phyloP scores from a whole-genome alignment of 306 rosid genomes.

The Fragaria vesca region DNA sequence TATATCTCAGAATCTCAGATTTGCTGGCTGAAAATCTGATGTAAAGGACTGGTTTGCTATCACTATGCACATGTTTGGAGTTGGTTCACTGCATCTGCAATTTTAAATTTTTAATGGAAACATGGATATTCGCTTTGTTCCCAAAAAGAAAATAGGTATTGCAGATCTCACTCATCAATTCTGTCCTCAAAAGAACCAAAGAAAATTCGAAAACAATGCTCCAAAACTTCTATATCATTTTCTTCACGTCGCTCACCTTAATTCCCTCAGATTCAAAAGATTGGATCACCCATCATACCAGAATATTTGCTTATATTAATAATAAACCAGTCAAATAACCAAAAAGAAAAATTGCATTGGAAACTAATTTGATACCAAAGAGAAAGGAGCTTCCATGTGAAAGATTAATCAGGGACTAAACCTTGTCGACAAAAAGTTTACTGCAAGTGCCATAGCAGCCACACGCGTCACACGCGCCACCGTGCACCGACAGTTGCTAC shows the following conservation, averaged over 20 bases:
- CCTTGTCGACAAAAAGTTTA: slow-evolving; percentile 14
- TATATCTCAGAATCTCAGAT: background rate
- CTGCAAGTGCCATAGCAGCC: too few relatives aligned
- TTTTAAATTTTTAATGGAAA: background rate
- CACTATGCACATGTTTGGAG: background rate
- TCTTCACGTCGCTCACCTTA: background rate
- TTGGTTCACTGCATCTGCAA: background rate
- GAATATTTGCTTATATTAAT: background rate
- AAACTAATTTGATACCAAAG: background rate
- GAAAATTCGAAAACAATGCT: background rate
- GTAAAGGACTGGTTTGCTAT: background rate
- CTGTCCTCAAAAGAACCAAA: background rate
- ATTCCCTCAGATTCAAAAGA: background rate
- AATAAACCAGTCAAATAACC: background rate
- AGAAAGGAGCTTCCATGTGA: slow-evolving; percentile 14
- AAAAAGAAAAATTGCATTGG: background rate
- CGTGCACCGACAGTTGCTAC: slow-evolving; percentile 19
- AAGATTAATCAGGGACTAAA: background rate
- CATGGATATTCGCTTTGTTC: background rate
- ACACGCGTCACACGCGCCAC: background rate
- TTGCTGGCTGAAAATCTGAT: background rate
- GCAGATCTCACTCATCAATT: background rate
- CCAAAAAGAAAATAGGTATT: background rate
- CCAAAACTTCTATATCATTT: background rate
- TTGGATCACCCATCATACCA: background rate